Evolutionary conservation across 1,284 basidiomycete genomes (phyloP).

Genomic region (Anthracocystis panici-leucophaei): DNA sequence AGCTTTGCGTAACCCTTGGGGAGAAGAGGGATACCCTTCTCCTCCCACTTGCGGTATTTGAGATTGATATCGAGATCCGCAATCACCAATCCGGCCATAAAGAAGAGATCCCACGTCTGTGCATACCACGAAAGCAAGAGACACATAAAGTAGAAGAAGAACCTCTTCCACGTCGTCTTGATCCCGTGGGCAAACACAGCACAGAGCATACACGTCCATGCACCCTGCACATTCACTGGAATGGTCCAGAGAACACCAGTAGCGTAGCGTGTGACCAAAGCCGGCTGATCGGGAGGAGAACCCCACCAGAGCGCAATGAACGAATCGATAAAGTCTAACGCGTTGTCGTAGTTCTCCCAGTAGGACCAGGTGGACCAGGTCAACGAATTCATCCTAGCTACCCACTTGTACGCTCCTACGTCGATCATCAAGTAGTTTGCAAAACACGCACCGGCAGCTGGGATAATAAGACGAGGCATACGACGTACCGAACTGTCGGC

Average conservation of each 20-base stretch:
- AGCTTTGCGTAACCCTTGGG: constrained; percentile 32
- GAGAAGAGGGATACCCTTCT: constrained; percentile 45
- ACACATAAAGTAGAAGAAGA: constrained; percentile 55
- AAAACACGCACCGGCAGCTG: constrained; percentile 49
- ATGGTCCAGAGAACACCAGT: constrained; percentile 66
- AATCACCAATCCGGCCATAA: constrained; percentile 61
- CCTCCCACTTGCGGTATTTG: constrained; percentile 56
- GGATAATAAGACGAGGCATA: constrained; percentile 59
- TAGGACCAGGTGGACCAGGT: constrained; percentile 63
- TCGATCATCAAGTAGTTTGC: constrained; percentile 62
- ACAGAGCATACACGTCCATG: constrained; percentile 57
- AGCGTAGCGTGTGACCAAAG: constrained; percentile 55
- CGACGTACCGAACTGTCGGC: constrained; percentile 59
- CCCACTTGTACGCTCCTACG: constrained; percentile 58
- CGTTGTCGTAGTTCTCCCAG: constrained; percentile 58
- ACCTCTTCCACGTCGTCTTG: constrained; percentile 57
- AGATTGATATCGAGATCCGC: constrained; percentile 60
- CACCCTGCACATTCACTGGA: constrained; percentile 58
- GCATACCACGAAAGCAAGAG: constrained; percentile 59
- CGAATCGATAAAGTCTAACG: constrained; percentile 51
- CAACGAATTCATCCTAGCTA: constrained; percentile 51
- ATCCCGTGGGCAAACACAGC: constrained; percentile 60
- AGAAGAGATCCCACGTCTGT: constrained; percentile 60
- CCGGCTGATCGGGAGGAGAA: constrained; percentile 48
- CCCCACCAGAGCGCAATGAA: constrained; percentile 60